Percentiles rank a stretch among this genome's conserved stretches.
phyloP scores from a whole-genome alignment of 192 early-diverging fungal species.

The Backusella tarrabulga region DNA sequence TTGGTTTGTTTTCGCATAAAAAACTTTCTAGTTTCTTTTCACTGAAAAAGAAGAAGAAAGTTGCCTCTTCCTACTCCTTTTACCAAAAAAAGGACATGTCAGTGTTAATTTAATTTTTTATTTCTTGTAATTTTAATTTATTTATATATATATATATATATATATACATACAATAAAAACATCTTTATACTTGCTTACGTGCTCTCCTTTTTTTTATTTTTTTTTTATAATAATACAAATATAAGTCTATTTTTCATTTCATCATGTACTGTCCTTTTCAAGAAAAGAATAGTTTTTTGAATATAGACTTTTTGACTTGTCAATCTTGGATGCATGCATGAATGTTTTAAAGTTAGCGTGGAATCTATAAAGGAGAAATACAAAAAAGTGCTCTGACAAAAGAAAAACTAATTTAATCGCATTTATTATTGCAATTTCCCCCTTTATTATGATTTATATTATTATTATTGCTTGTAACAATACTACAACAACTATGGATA shows the following conservation, averaged over 20 bases:
- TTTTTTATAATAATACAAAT: background rate
- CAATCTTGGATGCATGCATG: background rate
- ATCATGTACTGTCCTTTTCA: background rate
- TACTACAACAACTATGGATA: no score
- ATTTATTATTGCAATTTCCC: background rate
- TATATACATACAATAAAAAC: background rate
- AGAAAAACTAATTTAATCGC: no score
- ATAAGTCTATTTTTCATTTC: background rate
- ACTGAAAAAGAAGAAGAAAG: background rate
- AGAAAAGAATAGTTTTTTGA: background rate
- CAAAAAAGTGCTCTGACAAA: background rate
- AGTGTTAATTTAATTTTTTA: background rate
- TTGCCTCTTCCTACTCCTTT: background rate
- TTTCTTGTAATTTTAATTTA: constrained; percentile 4
- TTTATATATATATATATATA: background rate
- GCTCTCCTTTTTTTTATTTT: background rate
- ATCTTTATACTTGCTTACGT: background rate
- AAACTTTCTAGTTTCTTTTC: background rate
- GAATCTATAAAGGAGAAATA: background rate
- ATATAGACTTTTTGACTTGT: background rate
- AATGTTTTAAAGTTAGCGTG: background rate
- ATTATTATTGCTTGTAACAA: no score
- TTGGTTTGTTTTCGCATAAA: background rate
- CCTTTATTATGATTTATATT: background rate
- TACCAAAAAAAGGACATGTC: constrained; percentile 1